Evolutionary conservation across 208 protist genomes (phyloP).

Genomic region (Trypanosoma boissoni): DNA sequence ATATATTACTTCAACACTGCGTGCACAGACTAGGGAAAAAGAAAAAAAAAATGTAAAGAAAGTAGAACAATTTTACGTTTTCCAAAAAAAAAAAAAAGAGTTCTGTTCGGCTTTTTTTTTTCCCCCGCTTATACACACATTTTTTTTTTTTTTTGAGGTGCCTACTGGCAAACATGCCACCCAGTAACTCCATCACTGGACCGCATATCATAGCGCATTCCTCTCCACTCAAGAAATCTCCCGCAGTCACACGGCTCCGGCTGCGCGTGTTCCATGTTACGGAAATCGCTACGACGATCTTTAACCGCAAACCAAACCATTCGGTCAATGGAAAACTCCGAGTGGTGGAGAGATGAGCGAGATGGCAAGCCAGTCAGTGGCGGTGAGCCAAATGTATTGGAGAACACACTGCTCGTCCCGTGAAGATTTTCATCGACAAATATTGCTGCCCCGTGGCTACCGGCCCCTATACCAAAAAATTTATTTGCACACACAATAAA

Average conservation of each 20-base stretch:
- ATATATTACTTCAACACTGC: too few relatives aligned
- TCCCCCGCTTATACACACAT: too few relatives aligned
- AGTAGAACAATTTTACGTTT: too few relatives aligned
- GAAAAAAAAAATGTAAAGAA: too few relatives aligned
- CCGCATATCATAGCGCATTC: background rate
- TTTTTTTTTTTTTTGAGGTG: too few relatives aligned
- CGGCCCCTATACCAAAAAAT: conserved; percentile 54
- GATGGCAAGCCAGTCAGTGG: conserved; percentile 26
- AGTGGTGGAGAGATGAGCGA: conserved; percentile 20
- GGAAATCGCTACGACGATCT: conserved; percentile 5
- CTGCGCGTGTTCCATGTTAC: conserved; percentile 5
- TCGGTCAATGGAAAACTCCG: conserved; percentile 32
- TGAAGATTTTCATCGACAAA: conserved; percentile 49
- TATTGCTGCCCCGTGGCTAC: conserved; percentile 46
- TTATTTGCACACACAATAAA: conserved; percentile 46
- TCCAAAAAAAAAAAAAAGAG: background rate
- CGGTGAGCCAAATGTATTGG: conserved; percentile 50
- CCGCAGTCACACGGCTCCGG: conserved; percentile 22
- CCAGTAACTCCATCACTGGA: background rate
- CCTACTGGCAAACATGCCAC: background rate
- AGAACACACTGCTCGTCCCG: conserved; percentile 51
- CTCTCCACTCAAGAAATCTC: conserved; percentile 4
- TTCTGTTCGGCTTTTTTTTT: too few relatives aligned
- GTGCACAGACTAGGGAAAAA: too few relatives aligned
- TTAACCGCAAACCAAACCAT: conserved; percentile 41